These are phyloP conservation scores for Apiotrichum sp. DNA, from an alignment of 1,284 basidiomycete species.

Conservation along the genomic window DNA sequence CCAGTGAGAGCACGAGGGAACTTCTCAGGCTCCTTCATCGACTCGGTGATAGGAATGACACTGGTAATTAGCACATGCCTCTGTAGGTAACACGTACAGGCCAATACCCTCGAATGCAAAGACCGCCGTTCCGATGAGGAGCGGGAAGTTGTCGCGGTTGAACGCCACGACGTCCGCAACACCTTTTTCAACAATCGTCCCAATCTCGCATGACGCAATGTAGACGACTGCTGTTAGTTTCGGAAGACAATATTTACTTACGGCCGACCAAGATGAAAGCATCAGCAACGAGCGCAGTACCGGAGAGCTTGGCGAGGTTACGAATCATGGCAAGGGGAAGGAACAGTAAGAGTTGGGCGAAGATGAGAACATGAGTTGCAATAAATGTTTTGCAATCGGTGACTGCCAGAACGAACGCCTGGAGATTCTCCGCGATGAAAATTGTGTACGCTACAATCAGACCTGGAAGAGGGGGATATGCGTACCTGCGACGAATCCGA, in stretches of 20 bases:
- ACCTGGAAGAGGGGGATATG: background rate
- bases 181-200: conserved; percentile 60
- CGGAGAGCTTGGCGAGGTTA: conserved; percentile 86
- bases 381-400: conserved; percentile 69
- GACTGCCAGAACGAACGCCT: conserved; percentile 78
- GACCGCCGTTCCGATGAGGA: conserved; percentile 94
- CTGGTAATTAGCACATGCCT: conserved; percentile 14
- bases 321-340: conserved; percentile 78
- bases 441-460: conserved; percentile 73
- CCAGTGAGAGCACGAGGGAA: conserved; percentile 83
- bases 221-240: conserved; percentile 56
- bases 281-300: conserved; percentile 87
- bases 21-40: conserved; percentile 87
- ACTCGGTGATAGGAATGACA: conserved; percentile 93
- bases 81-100: conserved; percentile 53
- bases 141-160: conserved; percentile 80
- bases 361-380: conserved; percentile 72
- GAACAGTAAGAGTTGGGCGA: conserved; percentile 78
- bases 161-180: conserved; percentile 78
- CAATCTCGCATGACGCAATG: conserved; percentile 74
- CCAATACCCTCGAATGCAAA: conserved; percentile 99
- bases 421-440: conserved; percentile 89
- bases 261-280: conserved; percentile 85
- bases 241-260: conserved; percentile 29
- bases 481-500: conserved; percentile 52